These are phyloP conservation scores for Tilletia walkeri DNA, from an alignment of 1,284 basidiomycete species.

Conservation along the genomic window DNA sequence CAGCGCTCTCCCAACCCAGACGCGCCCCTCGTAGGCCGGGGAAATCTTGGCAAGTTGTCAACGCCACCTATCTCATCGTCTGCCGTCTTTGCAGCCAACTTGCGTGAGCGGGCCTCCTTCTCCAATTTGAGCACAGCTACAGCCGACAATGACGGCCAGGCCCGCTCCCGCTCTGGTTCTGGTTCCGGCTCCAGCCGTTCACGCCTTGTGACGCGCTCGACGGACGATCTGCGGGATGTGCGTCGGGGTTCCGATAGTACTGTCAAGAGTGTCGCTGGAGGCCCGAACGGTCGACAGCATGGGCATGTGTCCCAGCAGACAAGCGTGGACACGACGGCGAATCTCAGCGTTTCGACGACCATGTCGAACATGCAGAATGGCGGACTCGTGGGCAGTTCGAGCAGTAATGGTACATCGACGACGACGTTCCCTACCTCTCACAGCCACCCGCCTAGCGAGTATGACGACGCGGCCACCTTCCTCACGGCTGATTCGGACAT, in stretches of 20 bases:
- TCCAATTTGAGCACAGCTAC: not conserved
- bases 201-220: not conserved
- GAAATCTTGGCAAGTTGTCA: constrained; percentile 5
- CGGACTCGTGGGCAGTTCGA: constrained; percentile 3
- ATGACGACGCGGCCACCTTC: constrained; percentile 3
- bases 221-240: not conserved
- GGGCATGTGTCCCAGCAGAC: not conserved
- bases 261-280: not conserved
- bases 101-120: constrained; percentile 6
- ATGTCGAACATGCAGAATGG: not conserved
- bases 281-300: not conserved
- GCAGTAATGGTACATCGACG: constrained; percentile 7
- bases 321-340: not conserved
- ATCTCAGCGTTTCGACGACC: not conserved
- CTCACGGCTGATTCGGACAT: not conserved
- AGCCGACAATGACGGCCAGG: not conserved
- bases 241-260: not conserved
- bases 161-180: not conserved
- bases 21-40: not conserved
- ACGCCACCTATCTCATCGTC: constrained; percentile 6
- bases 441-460: constrained; percentile 7
- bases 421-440: constrained; percentile 7
- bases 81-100: not conserved
- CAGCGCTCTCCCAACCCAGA: not conserved
- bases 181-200: not conserved